Percentiles rank a stretch among this genome's conserved stretches.
Conservation (phyloP, 2,329 filamentous ascomycete genomes). For the Phoma herbarum region DNA sequence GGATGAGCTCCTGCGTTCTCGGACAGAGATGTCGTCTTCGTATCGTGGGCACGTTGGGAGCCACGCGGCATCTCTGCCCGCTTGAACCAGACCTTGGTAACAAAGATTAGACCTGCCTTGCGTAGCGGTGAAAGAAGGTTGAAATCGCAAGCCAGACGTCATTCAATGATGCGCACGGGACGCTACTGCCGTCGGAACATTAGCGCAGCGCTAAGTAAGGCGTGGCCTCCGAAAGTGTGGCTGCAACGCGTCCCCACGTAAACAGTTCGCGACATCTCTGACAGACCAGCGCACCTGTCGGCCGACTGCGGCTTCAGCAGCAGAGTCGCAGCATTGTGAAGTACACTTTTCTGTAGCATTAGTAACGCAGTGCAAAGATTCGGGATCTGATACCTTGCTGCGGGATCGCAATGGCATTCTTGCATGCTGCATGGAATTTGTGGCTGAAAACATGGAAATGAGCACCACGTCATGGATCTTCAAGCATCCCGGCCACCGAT, state of each 20-base stretch:
- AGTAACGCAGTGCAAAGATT: neutral
- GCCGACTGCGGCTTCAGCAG: neutral
- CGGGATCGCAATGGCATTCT: conserved; percentile 12
- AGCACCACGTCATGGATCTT: conserved; percentile 21
- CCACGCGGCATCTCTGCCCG: conserved; percentile 3
- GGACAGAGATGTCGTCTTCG: neutral
- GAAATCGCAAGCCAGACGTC: conserved; percentile 8
- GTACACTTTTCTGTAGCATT: too few species aligned
- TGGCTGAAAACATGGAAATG: conserved; percentile 24
- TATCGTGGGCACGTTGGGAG: conserved; percentile 6
- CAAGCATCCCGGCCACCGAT: conserved; percentile 19
- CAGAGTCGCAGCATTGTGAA: neutral
- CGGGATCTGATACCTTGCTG: neutral
- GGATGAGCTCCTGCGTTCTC: neutral
- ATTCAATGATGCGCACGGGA: conserved; percentile 15
- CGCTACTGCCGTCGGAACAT: conserved; percentile 18
- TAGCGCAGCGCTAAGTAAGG: conserved; percentile 4
- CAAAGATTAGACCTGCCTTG: conserved; percentile 12
- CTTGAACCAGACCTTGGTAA: neutral
- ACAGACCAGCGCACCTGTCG: neutral
- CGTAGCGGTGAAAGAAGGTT: conserved; percentile 6
- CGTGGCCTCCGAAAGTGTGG: conserved; percentile 13
- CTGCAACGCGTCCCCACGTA: conserved; percentile 14
- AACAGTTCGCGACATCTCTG: conserved; percentile 10
- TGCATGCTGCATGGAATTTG: conserved; percentile 9